Percentiles rank a stretch among this genome's conserved stretches.
Conservation (phyloP, 192 early-diverging fungal genomes). For the Paraglomus occultum region DNA sequence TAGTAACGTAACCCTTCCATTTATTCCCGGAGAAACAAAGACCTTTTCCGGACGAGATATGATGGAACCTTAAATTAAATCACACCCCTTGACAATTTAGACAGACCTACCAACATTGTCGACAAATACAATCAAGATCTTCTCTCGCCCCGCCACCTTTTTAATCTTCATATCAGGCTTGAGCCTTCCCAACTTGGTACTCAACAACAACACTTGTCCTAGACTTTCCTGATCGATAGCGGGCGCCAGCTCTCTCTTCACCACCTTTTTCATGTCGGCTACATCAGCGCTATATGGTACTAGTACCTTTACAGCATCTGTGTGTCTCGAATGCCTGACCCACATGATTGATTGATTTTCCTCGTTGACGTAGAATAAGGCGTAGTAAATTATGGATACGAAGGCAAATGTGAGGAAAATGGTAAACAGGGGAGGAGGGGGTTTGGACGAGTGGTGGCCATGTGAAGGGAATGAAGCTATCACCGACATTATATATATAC, state of each 20-base stretch:
- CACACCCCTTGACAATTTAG: too few relatives aligned
- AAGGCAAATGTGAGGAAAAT: background rate
- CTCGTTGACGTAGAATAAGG: background rate
- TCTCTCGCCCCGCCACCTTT: conserved; percentile 1
- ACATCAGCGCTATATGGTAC: conserved; percentile 28
- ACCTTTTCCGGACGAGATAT: too few relatives aligned
- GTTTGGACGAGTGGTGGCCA: background rate
- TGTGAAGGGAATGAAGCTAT: background rate
- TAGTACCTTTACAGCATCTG: conserved; percentile 30
- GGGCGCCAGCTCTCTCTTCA: conserved; percentile 31
- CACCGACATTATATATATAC: too few relatives aligned
- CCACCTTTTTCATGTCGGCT: conserved; percentile 29
- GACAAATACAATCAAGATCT: conserved; percentile 28
- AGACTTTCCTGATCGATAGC: conserved; percentile 28
- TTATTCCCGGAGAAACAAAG: too few relatives aligned
- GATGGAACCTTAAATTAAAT: too few relatives aligned
- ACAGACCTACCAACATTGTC: conserved; percentile 29
- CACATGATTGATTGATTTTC: conserved; percentile 8
- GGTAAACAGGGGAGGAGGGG: background rate
- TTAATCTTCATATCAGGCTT: conserved; percentile 15
- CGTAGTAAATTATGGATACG: background rate
- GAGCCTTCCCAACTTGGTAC: conserved; percentile 14
- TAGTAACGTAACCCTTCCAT: too few relatives aligned
- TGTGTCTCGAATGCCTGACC: conserved; percentile 23
- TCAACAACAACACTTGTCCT: conserved; percentile 30